Percentiles rank a stretch among this genome's conserved stretches.
Evolutionary conservation across 768 basidiomycete genomes (phyloP).

Genomic region (Pleurotus sapidus): DNA sequence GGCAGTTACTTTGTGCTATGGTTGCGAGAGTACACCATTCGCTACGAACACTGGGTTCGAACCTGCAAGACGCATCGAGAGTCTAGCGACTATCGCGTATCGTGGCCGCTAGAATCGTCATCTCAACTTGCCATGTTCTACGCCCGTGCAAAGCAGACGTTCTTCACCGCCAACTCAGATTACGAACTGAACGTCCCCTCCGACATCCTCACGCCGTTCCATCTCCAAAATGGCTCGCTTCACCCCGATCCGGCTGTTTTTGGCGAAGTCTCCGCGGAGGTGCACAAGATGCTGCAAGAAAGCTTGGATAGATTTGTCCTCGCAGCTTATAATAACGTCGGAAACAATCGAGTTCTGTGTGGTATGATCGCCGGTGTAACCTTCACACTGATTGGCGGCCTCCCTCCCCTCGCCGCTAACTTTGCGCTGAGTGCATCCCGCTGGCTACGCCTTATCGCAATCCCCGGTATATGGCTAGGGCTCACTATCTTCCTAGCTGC

Average conservation of each 20-base stretch:
- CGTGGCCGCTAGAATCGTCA: constrained; percentile 42
- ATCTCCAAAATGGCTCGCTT: constrained; percentile 35
- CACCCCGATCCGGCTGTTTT: constrained; percentile 71
- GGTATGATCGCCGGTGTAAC: constrained; percentile 64
- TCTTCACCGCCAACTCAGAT: constrained; percentile 67
- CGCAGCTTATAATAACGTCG: constrained; percentile 71
- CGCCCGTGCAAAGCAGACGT: constrained; percentile 76
- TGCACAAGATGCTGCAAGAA: constrained; percentile 55
- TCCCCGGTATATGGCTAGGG: constrained; percentile 73
- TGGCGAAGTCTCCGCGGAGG: constrained; percentile 54
- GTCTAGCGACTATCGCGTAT: constrained; percentile 26
- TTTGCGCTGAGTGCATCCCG: constrained; percentile 46
- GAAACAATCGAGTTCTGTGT: constrained; percentile 65
- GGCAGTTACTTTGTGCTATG: constrained; percentile 76
- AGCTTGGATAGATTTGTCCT: constrained; percentile 65
- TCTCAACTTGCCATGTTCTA: constrained; percentile 71
- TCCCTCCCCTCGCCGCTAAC: constrained; percentile 46
- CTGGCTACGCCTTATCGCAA: constrained; percentile 55
- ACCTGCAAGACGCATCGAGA: constrained; percentile 30
- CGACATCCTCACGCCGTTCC: constrained; percentile 60
- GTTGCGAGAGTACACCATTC: constrained; percentile 68
- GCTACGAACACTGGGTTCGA: constrained; percentile 42
- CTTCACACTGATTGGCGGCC: constrained; percentile 41
- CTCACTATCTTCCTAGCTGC: constrained; percentile 59
- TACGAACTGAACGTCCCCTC: constrained; percentile 75